These are phyloP conservation scores for Malus sieversii DNA, from an alignment of 306 rosid species.

Conservation along the genomic window DNA sequence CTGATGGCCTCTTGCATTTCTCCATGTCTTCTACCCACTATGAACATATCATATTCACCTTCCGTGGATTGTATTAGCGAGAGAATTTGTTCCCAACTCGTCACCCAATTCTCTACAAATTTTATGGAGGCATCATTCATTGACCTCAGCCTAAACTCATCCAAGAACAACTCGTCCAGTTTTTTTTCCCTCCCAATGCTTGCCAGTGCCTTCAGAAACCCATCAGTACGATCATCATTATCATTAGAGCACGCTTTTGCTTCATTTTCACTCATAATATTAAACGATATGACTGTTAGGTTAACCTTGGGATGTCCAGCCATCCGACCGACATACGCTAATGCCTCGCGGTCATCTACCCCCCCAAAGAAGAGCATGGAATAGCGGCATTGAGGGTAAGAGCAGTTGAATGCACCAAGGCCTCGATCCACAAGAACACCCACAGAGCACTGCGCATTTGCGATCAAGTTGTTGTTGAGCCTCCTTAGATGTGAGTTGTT, in stretches of 20 bases:
- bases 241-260: neutral
- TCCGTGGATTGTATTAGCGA: conserved; percentile 8
- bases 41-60: conserved; percentile 11
- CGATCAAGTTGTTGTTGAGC: conserved; percentile 27
- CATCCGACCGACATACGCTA: conserved; percentile 50
- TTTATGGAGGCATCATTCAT: conserved; percentile 1
- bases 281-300: conserved; percentile 32
- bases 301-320: conserved; percentile 23
- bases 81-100: conserved; percentile 31
- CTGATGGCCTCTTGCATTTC: conserved; percentile 9
- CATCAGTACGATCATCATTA: neutral
- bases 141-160: conserved; percentile 8
- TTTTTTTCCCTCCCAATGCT: conserved; percentile 18
- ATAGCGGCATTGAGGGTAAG: neutral
- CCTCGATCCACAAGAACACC: conserved; percentile 38
- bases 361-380: conserved; percentile 42
- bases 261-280: conserved; percentile 7
- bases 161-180: conserved; percentile 22
- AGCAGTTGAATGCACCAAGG: neutral
- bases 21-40: conserved; percentile 32
- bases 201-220: conserved; percentile 12
- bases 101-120: conserved; percentile 15
- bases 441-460: conserved; percentile 27
- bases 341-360: conserved; percentile 60
- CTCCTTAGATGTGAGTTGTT: neutral